These are phyloP conservation scores for Pelargonium cotyledonis DNA, from an alignment of 441 rosid genomes.

Conservation along the genomic window DNA sequence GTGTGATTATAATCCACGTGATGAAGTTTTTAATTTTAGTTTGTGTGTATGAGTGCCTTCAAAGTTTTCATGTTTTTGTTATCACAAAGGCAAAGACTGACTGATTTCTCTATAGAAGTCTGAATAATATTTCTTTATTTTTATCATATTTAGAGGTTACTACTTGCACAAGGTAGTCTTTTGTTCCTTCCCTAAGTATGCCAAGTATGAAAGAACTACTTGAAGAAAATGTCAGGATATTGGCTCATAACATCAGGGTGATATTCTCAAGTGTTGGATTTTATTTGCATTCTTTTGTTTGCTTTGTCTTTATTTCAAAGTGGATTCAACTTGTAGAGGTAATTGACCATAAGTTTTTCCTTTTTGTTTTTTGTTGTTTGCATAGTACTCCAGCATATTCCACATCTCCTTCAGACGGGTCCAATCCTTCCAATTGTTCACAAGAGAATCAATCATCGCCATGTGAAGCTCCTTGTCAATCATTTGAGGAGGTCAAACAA, in stretches of 20 bases:
- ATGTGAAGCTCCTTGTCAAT: constrained; percentile 23
- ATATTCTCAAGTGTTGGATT: too few relatives aligned
- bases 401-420: constrained; percentile 22
- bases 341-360: neutral
- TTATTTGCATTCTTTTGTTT: neutral
- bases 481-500: constrained; percentile 34
- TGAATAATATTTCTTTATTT: neutral
- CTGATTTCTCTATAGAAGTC: neutral
- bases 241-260: too few relatives aligned
- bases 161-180: neutral
- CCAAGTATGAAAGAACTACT: neutral
- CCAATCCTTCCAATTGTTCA: constrained; percentile 18
- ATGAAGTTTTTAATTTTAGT: neutral
- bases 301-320: neutral
- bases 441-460: constrained; percentile 26
- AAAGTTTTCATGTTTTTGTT: neutral
- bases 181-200: too few relatives aligned
- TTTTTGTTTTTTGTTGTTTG: constrained; percentile 13
- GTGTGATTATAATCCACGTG: neutral
- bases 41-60: neutral
- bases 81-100: neutral
- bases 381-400: constrained; percentile 38
- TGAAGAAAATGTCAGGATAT: too few relatives aligned
- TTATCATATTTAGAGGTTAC: neutral
- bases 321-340: constrained; percentile 1